Conservation (phyloP, 805 yeast species). For the Nakazawaea anatomiae region DNA sequence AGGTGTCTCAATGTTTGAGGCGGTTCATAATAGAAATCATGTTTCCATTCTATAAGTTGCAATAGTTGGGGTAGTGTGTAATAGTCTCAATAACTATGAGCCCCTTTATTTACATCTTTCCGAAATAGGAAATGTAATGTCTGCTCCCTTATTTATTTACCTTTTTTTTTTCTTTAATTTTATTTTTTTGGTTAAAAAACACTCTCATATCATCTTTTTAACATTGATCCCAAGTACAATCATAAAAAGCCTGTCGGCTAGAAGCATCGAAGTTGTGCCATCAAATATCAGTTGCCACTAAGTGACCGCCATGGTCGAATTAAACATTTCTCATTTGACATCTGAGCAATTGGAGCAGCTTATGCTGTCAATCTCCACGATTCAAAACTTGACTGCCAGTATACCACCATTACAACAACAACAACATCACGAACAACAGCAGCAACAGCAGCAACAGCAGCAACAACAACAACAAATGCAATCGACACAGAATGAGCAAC, state of each 20-base stretch:
- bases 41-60: no score
- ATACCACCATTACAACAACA: neutral
- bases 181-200: neutral
- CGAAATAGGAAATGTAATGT: neutral
- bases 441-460: neutral
- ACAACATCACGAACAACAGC: slow-evolving; percentile 1
- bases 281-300: no score
- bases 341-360: slow-evolving; percentile 7
- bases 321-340: neutral
- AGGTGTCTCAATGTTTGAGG: neutral
- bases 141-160: neutral
- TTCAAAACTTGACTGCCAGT: slow-evolving; percentile 4
- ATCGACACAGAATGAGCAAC: neutral
- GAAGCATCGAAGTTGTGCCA: no score
- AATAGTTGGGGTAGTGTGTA: neutral
- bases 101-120: slow-evolving; percentile 7
- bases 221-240: no score
- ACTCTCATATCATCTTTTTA: neutral
- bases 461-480: neutral
- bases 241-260: no score
- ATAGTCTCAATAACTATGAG: neutral
- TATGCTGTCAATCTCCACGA: slow-evolving; percentile 2
- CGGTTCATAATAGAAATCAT: no score
- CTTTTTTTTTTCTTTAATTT: neutral
- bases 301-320: neutral